phyloP scores from a whole-genome alignment of 1,284 basidiomycete genomes.

The Irpex lacteus region DNA sequence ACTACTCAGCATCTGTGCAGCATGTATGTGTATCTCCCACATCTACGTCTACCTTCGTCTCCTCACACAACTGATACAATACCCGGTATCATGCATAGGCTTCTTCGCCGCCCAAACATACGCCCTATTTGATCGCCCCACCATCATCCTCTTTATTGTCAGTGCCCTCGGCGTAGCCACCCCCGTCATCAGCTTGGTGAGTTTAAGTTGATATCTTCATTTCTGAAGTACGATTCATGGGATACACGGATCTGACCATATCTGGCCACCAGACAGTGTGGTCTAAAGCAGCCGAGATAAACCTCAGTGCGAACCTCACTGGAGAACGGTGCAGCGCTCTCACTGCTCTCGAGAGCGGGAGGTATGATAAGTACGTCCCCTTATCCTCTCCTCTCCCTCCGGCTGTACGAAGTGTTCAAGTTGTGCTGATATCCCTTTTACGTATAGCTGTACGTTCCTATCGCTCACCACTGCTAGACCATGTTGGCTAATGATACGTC shows the following conservation, averaged over 20 bases:
- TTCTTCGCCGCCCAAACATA: neutral
- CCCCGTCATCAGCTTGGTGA: neutral
- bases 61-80: neutral
- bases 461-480: neutral
- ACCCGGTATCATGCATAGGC: neutral
- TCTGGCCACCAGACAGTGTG: neutral
- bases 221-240: neutral
- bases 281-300: neutral
- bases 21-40: neutral
- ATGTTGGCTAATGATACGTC: neutral
- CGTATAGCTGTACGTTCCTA: neutral
- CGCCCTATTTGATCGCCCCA: neutral
- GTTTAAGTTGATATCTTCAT: neutral
- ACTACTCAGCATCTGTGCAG: neutral
- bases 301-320: neutral
- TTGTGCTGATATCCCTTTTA: neutral
- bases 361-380: neutral
- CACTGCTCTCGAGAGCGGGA: neutral
- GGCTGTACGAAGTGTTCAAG: neutral
- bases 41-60: neutral
- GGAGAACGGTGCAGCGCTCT: neutral
- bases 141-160: neutral
- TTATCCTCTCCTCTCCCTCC: neutral
- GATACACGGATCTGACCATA: neutral
- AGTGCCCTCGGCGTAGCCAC: neutral